A percentile compares a stretch with the other conserved stretches of the same genome.
phyloP scores from a whole-genome alignment of 2,329 filamentous ascomycete species.

The Fusarium albidum region DNA sequence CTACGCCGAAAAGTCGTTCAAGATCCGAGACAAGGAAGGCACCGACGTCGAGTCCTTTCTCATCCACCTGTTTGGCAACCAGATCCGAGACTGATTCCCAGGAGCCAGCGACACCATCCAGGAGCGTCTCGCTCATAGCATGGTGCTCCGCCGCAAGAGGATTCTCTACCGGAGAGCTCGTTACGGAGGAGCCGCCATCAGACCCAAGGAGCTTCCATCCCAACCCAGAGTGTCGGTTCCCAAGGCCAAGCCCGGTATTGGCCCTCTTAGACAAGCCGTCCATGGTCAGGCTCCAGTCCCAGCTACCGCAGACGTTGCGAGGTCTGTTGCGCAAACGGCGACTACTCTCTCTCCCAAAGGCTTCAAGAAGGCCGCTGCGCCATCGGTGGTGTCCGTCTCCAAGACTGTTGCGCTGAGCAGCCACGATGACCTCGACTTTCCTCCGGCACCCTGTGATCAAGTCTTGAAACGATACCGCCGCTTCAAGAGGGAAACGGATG shows the following conservation, averaged over 20 bases:
- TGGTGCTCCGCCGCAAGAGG: constrained; percentile 21
- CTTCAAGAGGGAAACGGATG: not conserved
- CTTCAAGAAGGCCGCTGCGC: not conserved
- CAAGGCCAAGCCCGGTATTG: not conserved
- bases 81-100: constrained; percentile 23
- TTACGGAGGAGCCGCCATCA: constrained; percentile 5
- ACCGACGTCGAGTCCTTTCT: constrained; percentile 15
- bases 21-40: constrained; percentile 20
- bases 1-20: constrained; percentile 7
- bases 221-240: not conserved
- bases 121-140: constrained; percentile 10
- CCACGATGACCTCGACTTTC: constrained; percentile 8
- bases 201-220: not conserved
- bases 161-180: constrained; percentile 20
- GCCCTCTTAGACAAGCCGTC: not conserved
- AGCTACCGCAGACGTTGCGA: not conserved
- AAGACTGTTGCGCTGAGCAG: constrained; percentile 4
- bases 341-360: constrained; percentile 6
- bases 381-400: constrained; percentile 11
- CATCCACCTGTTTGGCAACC: constrained; percentile 1
- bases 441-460: constrained; percentile 3
- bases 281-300: not conserved
- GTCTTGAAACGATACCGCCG: not conserved
- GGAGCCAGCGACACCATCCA: constrained; percentile 3
- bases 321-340: constrained; percentile 1